Evolutionary conservation across 2,329 filamentous ascomycete species (phyloP).

Genomic region (Claviceps humidiphila): DNA sequence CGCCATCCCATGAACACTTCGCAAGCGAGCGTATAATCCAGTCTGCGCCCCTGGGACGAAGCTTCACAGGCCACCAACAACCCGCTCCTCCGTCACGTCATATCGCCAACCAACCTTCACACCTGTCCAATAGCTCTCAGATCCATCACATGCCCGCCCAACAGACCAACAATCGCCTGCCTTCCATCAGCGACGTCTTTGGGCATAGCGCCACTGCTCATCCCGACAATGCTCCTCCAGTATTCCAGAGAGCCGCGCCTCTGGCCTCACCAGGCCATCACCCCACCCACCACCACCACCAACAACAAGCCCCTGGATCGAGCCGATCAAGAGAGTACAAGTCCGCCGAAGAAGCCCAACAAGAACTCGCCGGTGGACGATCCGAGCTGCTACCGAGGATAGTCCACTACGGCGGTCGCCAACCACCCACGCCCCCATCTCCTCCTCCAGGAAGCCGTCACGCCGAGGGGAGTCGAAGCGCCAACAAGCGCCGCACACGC

Average conservation of each 20-base stretch:
- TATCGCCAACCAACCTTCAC: slow-evolving; percentile 68
- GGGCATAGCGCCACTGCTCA: slow-evolving; percentile 59
- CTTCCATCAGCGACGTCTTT: slow-evolving; percentile 90
- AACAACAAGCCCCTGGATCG: slow-evolving; percentile 37
- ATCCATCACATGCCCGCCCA: slow-evolving; percentile 81
- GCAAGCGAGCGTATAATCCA: slow-evolving; percentile 92
- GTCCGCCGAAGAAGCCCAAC: slow-evolving; percentile 90
- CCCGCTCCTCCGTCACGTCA: slow-evolving; percentile 65
- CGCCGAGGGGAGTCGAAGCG: slow-evolving; percentile 41
- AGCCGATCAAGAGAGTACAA: slow-evolving; percentile 73
- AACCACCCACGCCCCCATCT: slow-evolving; percentile 83
- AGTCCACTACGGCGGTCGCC: slow-evolving; percentile 88
- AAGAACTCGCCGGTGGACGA: slow-evolving; percentile 78
- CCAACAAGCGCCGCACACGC: slow-evolving; percentile 60
- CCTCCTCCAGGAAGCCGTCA: slow-evolving; percentile 43
- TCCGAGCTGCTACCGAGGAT: slow-evolving; percentile 86
- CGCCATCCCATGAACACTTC: slow-evolving; percentile 83
- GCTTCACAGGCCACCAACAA: slow-evolving; percentile 82
- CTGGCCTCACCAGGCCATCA: slow-evolving; percentile 69
- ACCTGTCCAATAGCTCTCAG: slow-evolving; percentile 70
- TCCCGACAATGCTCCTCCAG: slow-evolving; percentile 35
- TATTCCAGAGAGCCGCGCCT: slow-evolving; percentile 50
- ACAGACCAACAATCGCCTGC: slow-evolving; percentile 83
- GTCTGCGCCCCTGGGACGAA: slow-evolving; percentile 87
- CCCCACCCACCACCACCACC: slow-evolving; percentile 21